These are phyloP conservation scores for Alternaria novae-zelandiae DNA, from an alignment of 2,329 filamentous ascomycete genomes.

Conservation along the genomic window DNA sequence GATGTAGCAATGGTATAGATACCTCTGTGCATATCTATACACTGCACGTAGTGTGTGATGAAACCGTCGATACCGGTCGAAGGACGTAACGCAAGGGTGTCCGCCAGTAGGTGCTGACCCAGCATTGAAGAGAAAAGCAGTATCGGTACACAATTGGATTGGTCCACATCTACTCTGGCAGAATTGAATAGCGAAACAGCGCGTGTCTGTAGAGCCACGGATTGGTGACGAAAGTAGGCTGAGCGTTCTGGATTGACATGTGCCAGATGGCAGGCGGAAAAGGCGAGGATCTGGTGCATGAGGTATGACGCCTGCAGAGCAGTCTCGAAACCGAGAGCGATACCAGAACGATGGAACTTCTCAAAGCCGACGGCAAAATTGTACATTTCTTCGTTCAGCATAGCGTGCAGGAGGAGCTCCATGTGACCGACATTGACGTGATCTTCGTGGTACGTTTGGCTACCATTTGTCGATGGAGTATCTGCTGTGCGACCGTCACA, in stretches of 20 bases:
- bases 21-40: constrained; percentile 27
- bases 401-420: constrained; percentile 46
- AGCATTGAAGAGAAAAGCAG: constrained; percentile 46
- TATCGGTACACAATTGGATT: constrained; percentile 41
- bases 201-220: constrained; percentile 44
- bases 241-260: constrained; percentile 29
- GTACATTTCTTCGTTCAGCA: constrained; percentile 28
- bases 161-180: constrained; percentile 21
- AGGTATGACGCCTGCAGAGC: constrained; percentile 43
- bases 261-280: constrained; percentile 47
- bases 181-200: constrained; percentile 34
- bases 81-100: constrained; percentile 36
- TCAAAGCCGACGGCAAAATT: constrained; percentile 26
- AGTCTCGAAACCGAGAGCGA: constrained; percentile 26
- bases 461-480: not conserved
- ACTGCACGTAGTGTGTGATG: constrained; percentile 39
- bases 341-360: constrained; percentile 13
- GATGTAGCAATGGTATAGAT: constrained; percentile 22
- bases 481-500: not conserved
- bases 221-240: constrained; percentile 18
- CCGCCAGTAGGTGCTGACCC: constrained; percentile 45
- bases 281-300: constrained; percentile 47
- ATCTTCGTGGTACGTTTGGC: constrained; percentile 3
- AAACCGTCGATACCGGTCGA: constrained; percentile 30
- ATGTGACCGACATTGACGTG: constrained; percentile 44